Conservation (phyloP, 2,329 filamentous ascomycete species). For the Hirsutella minnesotensis region DNA sequence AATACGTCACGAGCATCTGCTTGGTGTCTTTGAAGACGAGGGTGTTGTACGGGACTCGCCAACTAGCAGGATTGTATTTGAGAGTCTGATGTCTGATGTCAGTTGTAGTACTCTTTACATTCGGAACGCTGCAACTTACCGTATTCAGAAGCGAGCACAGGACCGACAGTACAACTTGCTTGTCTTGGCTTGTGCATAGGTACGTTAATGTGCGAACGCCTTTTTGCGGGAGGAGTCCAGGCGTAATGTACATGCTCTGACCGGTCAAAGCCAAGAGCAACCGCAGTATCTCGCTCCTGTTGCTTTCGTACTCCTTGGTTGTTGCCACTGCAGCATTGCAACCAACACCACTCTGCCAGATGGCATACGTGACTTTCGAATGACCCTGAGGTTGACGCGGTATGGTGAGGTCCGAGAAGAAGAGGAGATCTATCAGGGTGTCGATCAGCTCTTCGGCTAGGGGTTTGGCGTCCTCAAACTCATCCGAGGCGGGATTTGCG, state of each 20-base stretch:
- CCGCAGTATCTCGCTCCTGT: conserved; percentile 79
- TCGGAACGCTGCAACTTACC: conserved; percentile 33
- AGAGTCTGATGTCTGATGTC: conserved; percentile 48
- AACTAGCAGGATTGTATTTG: conserved; percentile 90
- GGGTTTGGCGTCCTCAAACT: conserved; percentile 74
- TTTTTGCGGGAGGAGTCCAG: conserved; percentile 65
- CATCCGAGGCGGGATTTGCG: conserved; percentile 35
- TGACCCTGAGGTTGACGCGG: conserved; percentile 59
- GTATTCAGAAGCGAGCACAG: conserved; percentile 92
- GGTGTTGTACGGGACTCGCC: conserved; percentile 89
- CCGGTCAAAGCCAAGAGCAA: conserved; percentile 77
- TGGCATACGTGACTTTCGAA: conserved; percentile 78
- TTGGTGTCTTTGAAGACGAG: conserved; percentile 85
- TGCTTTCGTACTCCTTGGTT: conserved; percentile 86
- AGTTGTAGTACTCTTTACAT: background rate
- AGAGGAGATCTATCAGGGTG: conserved; percentile 76
- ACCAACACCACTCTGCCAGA: conserved; percentile 96
- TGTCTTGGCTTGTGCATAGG: conserved; percentile 76
- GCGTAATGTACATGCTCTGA: conserved; percentile 86
- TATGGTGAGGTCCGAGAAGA: conserved; percentile 83
- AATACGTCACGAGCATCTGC: conserved; percentile 83
- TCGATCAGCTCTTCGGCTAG: conserved; percentile 89
- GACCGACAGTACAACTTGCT: conserved; percentile 80
- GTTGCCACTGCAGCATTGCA: conserved; percentile 83
- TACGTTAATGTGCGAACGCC: conserved; percentile 81